Conservation (phyloP, 129 eudicot genomes). For the Solidago caesia region DNA sequence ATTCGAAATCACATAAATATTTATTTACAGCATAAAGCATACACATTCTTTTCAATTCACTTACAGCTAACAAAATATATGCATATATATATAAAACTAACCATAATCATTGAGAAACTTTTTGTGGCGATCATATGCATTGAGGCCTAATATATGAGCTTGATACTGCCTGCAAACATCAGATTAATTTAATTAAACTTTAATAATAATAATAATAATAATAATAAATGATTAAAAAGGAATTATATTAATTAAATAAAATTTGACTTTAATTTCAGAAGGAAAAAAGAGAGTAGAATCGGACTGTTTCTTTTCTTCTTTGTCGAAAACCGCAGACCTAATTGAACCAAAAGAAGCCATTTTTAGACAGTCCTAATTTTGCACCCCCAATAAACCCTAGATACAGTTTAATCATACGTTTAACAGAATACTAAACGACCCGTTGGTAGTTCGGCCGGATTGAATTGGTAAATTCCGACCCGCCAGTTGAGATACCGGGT, state of each 20-base stretch:
- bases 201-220: neutral
- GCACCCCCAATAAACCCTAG: slow-evolving; percentile 25
- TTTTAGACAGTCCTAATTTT: neutral
- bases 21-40: too few species aligned
- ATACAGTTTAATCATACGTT: neutral
- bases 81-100: slow-evolving; percentile 21
- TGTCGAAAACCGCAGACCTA: slow-evolving; percentile 67
- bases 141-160: slow-evolving; percentile 85
- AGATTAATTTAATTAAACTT: neutral
- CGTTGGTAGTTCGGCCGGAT: too few species aligned
- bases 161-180: slow-evolving; percentile 75
- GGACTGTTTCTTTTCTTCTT: slow-evolving; percentile 75
- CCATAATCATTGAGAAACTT: slow-evolving; percentile 87
- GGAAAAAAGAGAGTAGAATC: slow-evolving; percentile 3
- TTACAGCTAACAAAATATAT: neutral
- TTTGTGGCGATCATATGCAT: slow-evolving; percentile 92
- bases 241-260: too few species aligned
- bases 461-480: too few species aligned
- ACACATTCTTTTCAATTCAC: too few species aligned
- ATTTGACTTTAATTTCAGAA: neutral
- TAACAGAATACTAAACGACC: neutral
- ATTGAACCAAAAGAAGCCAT: slow-evolving; percentile 78
- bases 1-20: too few species aligned
- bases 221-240: too few species aligned
- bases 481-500: too few species aligned